phyloP scores from a whole-genome alignment of 2,329 filamentous ascomycete species.

The Pseudogymnoascus sp. region DNA sequence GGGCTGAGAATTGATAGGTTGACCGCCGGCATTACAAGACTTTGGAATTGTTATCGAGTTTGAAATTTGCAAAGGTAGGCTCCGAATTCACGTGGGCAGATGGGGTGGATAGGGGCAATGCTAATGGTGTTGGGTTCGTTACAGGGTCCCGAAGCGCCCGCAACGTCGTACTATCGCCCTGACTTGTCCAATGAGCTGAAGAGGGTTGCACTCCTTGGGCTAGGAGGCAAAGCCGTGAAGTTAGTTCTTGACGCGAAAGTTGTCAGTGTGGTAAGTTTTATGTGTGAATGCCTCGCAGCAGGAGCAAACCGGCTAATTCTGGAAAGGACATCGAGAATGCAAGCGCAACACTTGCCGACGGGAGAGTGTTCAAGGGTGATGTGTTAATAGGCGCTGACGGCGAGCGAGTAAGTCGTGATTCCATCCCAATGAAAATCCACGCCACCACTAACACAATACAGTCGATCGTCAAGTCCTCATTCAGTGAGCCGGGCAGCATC shows the following conservation, averaged over 20 bases:
- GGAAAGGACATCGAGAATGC: not conserved
- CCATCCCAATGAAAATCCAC: not conserved
- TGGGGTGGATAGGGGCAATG: too few species aligned
- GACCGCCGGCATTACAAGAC: not conserved
- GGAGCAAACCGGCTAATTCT: not conserved
- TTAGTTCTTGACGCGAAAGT: not conserved
- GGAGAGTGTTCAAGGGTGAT: not conserved
- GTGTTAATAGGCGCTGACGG: not conserved
- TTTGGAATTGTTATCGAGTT: not conserved
- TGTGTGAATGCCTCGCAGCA: not conserved
- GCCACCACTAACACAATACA: not conserved
- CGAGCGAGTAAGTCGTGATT: not conserved
- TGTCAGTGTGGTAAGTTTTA: not conserved
- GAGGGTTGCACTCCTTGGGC: not conserved
- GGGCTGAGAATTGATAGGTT: not conserved
- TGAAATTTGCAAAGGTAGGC: not conserved
- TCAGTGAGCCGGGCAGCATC: not conserved
- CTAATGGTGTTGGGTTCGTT: not conserved
- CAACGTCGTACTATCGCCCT: not conserved
- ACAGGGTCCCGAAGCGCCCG: not conserved
- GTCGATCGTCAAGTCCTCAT: not conserved
- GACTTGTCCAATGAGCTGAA: not conserved
- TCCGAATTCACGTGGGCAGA: not conserved
- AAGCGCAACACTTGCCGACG: not conserved
- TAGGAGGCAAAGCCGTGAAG: not conserved